Evolutionary conservation across 352 stramenopile species (phyloP).

Genomic region (Phytophthora hybrid): DNA sequence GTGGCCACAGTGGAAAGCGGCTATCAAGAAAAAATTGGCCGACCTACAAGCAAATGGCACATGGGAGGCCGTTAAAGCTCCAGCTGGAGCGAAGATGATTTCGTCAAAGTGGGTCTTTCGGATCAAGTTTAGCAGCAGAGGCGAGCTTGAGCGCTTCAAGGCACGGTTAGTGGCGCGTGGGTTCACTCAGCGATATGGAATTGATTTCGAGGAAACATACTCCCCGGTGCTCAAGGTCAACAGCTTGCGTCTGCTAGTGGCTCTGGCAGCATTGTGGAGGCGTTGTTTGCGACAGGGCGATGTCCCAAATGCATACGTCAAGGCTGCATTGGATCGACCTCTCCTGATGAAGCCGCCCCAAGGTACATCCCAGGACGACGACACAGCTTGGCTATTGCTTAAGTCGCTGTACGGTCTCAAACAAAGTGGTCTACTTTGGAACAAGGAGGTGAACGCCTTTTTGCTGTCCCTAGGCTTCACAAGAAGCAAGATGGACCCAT

Average conservation of each 20-base stretch:
- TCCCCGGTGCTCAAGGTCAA: background rate
- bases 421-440: too few species aligned
- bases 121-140: background rate
- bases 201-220: background rate
- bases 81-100: background rate
- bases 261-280: background rate
- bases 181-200: background rate
- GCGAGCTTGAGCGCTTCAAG: background rate
- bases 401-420: too few species aligned
- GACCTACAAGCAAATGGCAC: conserved; percentile 11
- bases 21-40: conserved; percentile 6
- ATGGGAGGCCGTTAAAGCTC: background rate
- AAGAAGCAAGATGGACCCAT: too few species aligned
- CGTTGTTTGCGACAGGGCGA: conserved; percentile 6
- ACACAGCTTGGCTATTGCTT: too few species aligned
- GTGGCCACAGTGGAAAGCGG: conserved; percentile 15
- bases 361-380: too few species aligned
- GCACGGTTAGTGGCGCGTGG: background rate
- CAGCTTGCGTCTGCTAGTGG: background rate
- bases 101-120: background rate
- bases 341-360: background rate
- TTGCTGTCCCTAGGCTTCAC: too few species aligned
- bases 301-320: conserved; percentile 8
- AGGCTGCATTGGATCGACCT: background rate
- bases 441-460: too few species aligned